These are phyloP conservation scores for Pseudogymnoascus sp. DNA, from an alignment of 2,329 filamentous ascomycete species.

Conservation along the genomic window DNA sequence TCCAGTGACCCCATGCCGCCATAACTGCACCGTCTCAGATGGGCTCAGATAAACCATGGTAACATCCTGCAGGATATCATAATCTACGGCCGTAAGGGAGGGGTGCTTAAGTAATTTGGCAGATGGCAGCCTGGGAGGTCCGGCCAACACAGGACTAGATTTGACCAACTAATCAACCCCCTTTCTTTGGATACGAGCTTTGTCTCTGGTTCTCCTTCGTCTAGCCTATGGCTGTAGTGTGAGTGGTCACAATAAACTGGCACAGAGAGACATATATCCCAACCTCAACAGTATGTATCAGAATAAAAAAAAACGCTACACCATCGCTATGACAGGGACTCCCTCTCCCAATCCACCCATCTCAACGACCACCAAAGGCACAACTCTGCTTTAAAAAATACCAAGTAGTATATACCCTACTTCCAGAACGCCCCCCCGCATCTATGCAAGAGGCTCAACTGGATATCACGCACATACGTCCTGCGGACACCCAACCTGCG, in stretches of 20 bases:
- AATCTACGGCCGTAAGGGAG: not conserved
- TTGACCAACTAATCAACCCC: not conserved
- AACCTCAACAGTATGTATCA: not conserved
- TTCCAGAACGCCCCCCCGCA: constrained; percentile 5
- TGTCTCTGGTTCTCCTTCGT: not conserved
- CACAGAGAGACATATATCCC: not conserved
- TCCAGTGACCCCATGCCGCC: not conserved
- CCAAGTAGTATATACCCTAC: constrained; percentile 4
- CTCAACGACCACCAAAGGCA: not conserved
- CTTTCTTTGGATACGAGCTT: not conserved
- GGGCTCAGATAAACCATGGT: constrained; percentile 2
- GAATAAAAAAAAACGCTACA: not conserved
- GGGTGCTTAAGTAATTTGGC: not conserved
- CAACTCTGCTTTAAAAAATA: not conserved
- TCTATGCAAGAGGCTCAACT: constrained; percentile 9
- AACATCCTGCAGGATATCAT: not conserved
- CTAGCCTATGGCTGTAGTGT: not conserved
- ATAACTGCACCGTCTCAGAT: not conserved
- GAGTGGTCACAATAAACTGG: too few species aligned
- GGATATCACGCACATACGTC: constrained; percentile 4
- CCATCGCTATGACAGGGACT: not conserved
- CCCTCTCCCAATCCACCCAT: not conserved
- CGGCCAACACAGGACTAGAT: not conserved
- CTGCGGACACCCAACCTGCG: constrained; percentile 2
- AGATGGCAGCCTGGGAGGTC: not conserved